Evolutionary conservation across 1,284 basidiomycete genomes (phyloP).

Genomic region (Mycena citricolor): DNA sequence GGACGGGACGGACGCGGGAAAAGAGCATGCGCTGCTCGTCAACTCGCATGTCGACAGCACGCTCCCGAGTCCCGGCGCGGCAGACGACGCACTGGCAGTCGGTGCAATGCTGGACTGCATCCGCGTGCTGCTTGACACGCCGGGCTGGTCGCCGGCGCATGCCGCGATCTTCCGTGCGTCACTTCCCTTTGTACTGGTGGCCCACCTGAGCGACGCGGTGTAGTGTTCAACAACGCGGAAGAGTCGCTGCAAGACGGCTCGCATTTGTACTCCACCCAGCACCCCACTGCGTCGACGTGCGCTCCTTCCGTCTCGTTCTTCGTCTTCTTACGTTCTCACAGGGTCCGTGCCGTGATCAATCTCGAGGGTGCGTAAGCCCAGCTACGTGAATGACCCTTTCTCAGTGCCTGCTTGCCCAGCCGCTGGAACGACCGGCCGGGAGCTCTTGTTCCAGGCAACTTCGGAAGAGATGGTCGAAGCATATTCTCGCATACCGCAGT

Average conservation of each 20-base stretch:
- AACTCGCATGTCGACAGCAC: constrained; percentile 92
- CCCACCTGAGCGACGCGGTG: neutral
- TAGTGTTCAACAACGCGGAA: constrained; percentile 96
- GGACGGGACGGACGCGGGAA: constrained; percentile 71
- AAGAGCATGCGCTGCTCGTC: constrained; percentile 82
- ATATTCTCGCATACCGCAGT: constrained; percentile 83
- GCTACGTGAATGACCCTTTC: neutral
- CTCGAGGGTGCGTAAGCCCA: constrained; percentile 65
- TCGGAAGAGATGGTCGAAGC: constrained; percentile 93
- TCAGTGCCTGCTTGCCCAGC: constrained; percentile 38
- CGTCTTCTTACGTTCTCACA: constrained; percentile 30
- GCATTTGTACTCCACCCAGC: constrained; percentile 89
- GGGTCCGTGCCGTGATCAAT: constrained; percentile 87
- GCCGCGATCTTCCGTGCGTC: constrained; percentile 82
- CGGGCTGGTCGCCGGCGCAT: constrained; percentile 74
- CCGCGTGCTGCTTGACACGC: constrained; percentile 75
- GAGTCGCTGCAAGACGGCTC: constrained; percentile 94
- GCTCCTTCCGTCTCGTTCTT: constrained; percentile 8
- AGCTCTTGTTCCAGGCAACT: constrained; percentile 95
- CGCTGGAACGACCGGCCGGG: constrained; percentile 86
- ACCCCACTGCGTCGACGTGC: constrained; percentile 70
- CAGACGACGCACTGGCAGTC: constrained; percentile 86
- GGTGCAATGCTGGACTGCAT: constrained; percentile 93
- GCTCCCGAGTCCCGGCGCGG: constrained; percentile 79
- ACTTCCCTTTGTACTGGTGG: neutral